Evolutionary conservation across 352 stramenopile genomes (phyloP).

Genomic region (Phytophthora kernoviae): DNA sequence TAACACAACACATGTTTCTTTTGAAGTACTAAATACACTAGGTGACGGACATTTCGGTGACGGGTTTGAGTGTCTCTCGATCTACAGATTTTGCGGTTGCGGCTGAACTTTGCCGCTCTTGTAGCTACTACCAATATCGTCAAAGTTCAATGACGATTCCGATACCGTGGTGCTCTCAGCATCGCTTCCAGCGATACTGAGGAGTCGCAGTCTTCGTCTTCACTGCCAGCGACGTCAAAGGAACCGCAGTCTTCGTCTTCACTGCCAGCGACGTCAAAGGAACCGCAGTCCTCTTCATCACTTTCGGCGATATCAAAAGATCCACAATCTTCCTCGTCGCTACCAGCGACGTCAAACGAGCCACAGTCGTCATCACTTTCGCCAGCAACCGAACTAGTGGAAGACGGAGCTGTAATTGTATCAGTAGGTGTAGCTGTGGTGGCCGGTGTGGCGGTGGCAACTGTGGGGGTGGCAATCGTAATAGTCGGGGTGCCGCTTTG

Average conservation of each 20-base stretch:
- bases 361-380: slow-evolving; percentile 14
- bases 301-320: neutral
- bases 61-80: neutral
- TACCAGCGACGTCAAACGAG: slow-evolving; percentile 18
- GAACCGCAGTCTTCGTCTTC: slow-evolving; percentile 19
- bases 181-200: slow-evolving; percentile 10
- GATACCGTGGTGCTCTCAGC: slow-evolving; percentile 4
- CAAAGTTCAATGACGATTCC: slow-evolving; percentile 32
- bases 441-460: slow-evolving; percentile 1
- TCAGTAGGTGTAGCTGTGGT: neutral
- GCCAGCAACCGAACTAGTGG: slow-evolving; percentile 3
- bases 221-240: slow-evolving; percentile 9
- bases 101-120: slow-evolving; percentile 28
- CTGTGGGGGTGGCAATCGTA: slow-evolving; percentile 13
- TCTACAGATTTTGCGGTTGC: neutral
- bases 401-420: slow-evolving; percentile 3
- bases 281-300: slow-evolving; percentile 9
- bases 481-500: slow-evolving; percentile 13
- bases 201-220: too few species aligned
- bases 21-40: too few species aligned
- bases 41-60: slow-evolving; percentile 1
- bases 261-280: neutral
- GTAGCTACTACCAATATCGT: slow-evolving; percentile 19
- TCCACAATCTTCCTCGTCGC: slow-evolving; percentile 10
- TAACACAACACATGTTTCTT: slow-evolving; percentile 4